Evolutionary conservation across 257 asterid genomes (phyloP).

Genomic region (Jacaranda mimosifolia): DNA sequence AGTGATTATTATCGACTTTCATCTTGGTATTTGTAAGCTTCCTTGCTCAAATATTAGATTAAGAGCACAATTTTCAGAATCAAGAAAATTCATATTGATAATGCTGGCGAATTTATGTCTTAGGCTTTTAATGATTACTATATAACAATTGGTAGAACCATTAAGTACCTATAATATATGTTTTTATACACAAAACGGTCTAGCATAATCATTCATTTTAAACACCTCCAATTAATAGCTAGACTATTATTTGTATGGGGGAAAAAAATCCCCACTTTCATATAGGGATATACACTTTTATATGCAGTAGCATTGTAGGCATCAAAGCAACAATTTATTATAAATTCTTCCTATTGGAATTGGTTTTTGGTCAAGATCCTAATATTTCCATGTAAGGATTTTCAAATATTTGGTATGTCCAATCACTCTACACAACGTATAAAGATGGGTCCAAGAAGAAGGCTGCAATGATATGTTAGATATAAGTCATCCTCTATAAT

Average conservation of each 20-base stretch:
- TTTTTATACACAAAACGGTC: neutral
- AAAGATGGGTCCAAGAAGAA: neutral
- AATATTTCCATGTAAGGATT: too few relatives aligned
- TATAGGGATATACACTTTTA: neutral
- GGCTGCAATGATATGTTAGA: neutral
- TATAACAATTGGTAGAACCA: neutral
- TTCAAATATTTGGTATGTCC: too few relatives aligned
- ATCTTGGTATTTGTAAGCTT: too few relatives aligned
- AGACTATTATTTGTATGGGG: neutral
- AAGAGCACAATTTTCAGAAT: too few relatives aligned
- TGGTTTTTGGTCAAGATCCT: too few relatives aligned
- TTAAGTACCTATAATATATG: neutral
- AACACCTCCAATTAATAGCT: neutral
- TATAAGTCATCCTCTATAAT: neutral
- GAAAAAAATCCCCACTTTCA: neutral
- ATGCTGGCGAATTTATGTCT: neutral
- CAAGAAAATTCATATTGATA: neutral
- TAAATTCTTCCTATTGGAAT: too few relatives aligned
- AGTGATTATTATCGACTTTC: too few relatives aligned
- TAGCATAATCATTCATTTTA: neutral
- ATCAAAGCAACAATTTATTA: too few relatives aligned
- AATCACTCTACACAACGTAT: neutral
- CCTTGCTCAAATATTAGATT: too few relatives aligned
- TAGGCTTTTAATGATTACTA: too few relatives aligned
- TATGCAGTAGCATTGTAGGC: neutral